Evolutionary conservation across 495 filamentous ascomycete species (phyloP).

Genomic region (Penicillium argentinense): DNA sequence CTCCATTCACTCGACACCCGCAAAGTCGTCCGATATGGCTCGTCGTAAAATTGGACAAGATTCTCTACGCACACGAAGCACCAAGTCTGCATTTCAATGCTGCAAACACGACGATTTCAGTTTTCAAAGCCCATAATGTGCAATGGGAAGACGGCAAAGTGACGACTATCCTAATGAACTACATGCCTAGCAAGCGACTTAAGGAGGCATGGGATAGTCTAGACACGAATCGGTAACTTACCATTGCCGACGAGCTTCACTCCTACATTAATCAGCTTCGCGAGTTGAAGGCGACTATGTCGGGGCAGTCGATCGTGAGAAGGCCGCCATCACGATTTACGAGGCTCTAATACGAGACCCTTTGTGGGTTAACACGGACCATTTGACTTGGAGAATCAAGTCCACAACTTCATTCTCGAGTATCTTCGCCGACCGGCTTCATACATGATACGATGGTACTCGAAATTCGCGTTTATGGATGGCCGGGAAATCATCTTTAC

Average conservation of each 20-base stretch:
- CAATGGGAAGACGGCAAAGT: slow-evolving; percentile 16
- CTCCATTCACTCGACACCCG: not conserved
- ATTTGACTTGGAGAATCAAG: slow-evolving; percentile 20
- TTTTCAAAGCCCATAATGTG: slow-evolving; percentile 23
- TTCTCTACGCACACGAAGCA: slow-evolving; percentile 1
- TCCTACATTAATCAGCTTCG: slow-evolving; percentile 22
- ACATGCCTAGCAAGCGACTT: slow-evolving; percentile 27
- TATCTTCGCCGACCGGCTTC: slow-evolving; percentile 11
- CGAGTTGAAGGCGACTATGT: slow-evolving; percentile 21
- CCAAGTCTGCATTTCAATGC: slow-evolving; percentile 20
- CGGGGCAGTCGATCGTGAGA: slow-evolving; percentile 16
- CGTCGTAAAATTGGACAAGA: slow-evolving; percentile 3
- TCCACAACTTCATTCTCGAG: slow-evolving; percentile 26
- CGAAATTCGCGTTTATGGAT: slow-evolving; percentile 18
- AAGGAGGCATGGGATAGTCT: slow-evolving; percentile 21
- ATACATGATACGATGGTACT: slow-evolving; percentile 18
- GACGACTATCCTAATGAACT: slow-evolving; percentile 27
- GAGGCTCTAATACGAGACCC: slow-evolving; percentile 10
- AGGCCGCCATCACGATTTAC: no score
- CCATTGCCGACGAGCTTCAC: slow-evolving; percentile 17
- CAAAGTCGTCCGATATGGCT: slow-evolving; percentile 8
- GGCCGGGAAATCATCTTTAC: slow-evolving; percentile 26
- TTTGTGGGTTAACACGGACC: slow-evolving; percentile 20
- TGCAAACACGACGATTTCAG: slow-evolving; percentile 26
- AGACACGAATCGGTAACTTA: slow-evolving; percentile 12